Conservation (phyloP, 2,329 filamentous ascomycete species). For the Akanthomyces dipterigenus region DNA sequence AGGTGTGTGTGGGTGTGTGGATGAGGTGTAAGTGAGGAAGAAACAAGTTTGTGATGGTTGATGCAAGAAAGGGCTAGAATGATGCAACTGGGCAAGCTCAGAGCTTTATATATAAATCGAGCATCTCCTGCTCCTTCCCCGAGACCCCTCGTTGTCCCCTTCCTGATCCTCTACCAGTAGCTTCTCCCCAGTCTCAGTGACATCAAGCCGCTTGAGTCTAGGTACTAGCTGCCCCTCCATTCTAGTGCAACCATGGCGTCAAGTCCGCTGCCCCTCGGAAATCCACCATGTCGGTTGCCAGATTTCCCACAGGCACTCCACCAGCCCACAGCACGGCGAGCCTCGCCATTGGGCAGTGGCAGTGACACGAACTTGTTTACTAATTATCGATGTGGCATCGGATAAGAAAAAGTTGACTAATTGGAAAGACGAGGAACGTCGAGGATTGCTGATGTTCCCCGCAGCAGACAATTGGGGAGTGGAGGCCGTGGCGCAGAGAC, state of each 20-base stretch:
- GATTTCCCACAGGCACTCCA: background rate
- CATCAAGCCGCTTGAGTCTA: background rate
- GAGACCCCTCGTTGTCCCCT: background rate
- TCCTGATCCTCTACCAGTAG: background rate
- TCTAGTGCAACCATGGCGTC: background rate
- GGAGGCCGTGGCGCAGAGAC: background rate
- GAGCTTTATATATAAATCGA: constrained; percentile 8
- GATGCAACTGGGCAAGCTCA: background rate
- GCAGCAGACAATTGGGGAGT: background rate
- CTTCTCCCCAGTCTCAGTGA: background rate
- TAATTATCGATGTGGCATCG: background rate
- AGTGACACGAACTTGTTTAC: background rate
- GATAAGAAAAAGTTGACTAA: background rate
- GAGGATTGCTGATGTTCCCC: background rate
- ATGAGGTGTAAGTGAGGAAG: background rate
- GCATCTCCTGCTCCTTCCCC: background rate
- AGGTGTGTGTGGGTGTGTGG: background rate
- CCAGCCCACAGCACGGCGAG: background rate
- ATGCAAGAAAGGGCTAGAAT: background rate
- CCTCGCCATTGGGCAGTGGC: background rate
- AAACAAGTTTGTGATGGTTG: background rate
- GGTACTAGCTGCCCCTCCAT: background rate
- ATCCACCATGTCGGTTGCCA: background rate
- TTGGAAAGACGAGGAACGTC: background rate
- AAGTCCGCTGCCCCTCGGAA: background rate